Base-by-base conservation (phyloP, 805 yeast species). In the Ogataea nakhonphanomensis region DNA sequence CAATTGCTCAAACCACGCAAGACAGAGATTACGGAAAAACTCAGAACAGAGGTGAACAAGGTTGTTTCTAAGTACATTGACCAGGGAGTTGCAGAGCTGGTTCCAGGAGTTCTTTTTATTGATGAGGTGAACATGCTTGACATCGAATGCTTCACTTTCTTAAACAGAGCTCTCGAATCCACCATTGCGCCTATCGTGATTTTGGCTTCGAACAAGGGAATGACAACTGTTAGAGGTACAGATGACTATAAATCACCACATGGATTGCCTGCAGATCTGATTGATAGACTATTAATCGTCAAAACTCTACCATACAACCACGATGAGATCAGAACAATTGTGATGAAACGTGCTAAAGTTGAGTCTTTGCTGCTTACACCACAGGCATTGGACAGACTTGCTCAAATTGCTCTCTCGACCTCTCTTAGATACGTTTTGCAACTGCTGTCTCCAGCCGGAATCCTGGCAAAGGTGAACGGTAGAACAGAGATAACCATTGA, bases 51-150 rank as follows among this genome's bases (percentile, higher is more conserved):
- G 70, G 95, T 93, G 61, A 93, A 93, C 68, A 81, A 90, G 31
- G 90, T 93, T 67, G 96, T 93, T 38, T 95, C 95, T 14, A 97
- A 93, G 67, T 93, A 97, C 95, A 88, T 85, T 57, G 98, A 93
- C 67, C 98, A 93, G 71, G 98, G 99, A 45, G 93, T 93, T 65
- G 99, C 99, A 8, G 95, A 91, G 62, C 88, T 93, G 50, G 88
- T 88, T 30, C 98, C 99, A 10, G 99, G 99, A 55, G 99, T 93
- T 12, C 71, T 93, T 54, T 93, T 93, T 65, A 93, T 93, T 54
- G 99, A 93, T 66, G 99, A 93, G 69, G 98, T 90, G 31, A 95
- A 93, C 69, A 93, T 93, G 99, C 74, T 93, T 55, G 99, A 93
- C 61, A 83, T 93, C 48, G 99, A 93, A 71, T 87, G 95, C 62